These are phyloP conservation scores for Lasiodiplodia sp. DNA, from an alignment of 2,329 filamentous ascomycete genomes.

Conservation along the genomic window DNA sequence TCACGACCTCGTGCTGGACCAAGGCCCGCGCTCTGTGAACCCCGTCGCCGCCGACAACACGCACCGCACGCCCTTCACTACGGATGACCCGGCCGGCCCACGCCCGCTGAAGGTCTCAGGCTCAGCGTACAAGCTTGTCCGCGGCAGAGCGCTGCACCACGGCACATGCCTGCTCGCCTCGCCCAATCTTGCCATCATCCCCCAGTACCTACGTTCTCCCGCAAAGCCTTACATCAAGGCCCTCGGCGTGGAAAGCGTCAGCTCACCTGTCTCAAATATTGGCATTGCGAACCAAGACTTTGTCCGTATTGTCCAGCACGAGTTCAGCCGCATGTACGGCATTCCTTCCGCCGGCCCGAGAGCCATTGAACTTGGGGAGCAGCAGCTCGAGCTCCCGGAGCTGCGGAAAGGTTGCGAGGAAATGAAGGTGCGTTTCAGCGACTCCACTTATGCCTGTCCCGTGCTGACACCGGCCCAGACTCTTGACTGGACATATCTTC, in stretches of 20 bases:
- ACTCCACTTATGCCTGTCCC: constrained; percentile 1
- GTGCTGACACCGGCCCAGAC: constrained; percentile 52
- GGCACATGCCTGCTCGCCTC: constrained; percentile 86
- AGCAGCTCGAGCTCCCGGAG: constrained; percentile 57
- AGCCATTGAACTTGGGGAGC: constrained; percentile 60
- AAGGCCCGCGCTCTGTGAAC: constrained; percentile 32
- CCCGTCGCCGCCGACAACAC: constrained; percentile 47
- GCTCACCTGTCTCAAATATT: constrained; percentile 83
- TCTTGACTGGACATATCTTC: constrained; percentile 78
- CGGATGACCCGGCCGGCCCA: constrained; percentile 39
- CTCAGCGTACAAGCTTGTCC: constrained; percentile 92
- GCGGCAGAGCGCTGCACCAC: constrained; percentile 83
- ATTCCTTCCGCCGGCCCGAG: constrained; percentile 46
- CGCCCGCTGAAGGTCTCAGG: constrained; percentile 79
- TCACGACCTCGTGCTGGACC: constrained; percentile 87
- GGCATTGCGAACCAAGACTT: constrained; percentile 60
- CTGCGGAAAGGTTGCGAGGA: constrained; percentile 70
- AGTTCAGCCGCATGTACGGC: constrained; percentile 73
- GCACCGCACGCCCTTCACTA: constrained; percentile 54
- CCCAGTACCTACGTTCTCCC: constrained; percentile 76
- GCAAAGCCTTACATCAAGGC: constrained; percentile 78
- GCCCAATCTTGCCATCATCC: constrained; percentile 74
- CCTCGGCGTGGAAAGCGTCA: constrained; percentile 89
- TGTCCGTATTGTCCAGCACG: constrained; percentile 54
- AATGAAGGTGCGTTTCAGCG: constrained; percentile 45